Evolutionary conservation across 176 grass and related monocot genomes (phyloP), one percentile per base, ranked within the genome.

Genomic region (Zea luxurians): DNA sequence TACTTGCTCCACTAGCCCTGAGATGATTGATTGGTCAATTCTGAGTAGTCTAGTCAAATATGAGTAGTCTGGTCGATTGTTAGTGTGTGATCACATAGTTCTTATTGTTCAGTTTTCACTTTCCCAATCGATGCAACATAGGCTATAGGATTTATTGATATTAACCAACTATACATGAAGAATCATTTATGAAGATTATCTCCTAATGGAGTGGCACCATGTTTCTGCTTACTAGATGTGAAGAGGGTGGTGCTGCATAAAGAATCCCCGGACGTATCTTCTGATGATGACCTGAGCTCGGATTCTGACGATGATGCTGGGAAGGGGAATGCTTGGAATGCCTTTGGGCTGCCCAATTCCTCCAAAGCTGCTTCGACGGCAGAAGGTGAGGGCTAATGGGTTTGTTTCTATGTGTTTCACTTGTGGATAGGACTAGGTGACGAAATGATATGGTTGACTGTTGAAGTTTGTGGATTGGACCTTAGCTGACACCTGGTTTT

Each of bases 231-330:
- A 45, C 43, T 65, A 82, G 85, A 52, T 77, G 88, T 78, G 79
- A 91, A 97, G 81, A 83, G 66, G 76, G 77, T 81, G 37, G 68
- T 66, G 17, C 79, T 68, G 50, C 82, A 44, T 55, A 86, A 87
- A 61, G 73, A 91, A 36, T 59, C 82, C 2, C 43, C 59, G 6
- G 70, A 41, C 1, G 27, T 79, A 48, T 91, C 86, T 53, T 93
- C 83, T 11, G 84, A 83, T 47, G 90, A 89, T 34, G 85, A 82
- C 16, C 34, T 87, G 55, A 90, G 76, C 71, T 91, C 90, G 18
- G 81, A 93, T 77, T 97, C 93, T 17, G 88, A 97, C 4, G 72
- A 86, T 4, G 68, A 89, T 57, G 18, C 21, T 2, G 64, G 53
- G 16, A 84, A 89, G 34, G 83, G 48, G 66, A 82, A 65, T 46